phyloP scores from a whole-genome alignment of 1,284 basidiomycete genomes.

The Ceratobasidium sp. region DNA sequence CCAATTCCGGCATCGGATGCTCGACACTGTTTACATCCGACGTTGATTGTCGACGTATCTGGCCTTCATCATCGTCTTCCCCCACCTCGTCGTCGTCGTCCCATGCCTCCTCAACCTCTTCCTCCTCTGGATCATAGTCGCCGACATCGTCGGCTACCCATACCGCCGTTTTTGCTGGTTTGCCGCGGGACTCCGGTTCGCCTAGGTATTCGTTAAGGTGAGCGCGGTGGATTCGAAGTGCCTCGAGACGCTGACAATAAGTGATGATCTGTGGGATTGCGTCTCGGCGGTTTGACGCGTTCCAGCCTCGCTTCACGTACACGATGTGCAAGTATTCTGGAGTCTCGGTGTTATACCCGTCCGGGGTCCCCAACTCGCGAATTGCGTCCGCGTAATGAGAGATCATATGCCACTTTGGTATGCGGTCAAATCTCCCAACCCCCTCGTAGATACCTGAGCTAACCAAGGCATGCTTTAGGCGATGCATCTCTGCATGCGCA shows the following conservation, averaged over 20 bases:
- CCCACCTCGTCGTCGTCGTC: too few relatives aligned
- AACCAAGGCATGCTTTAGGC: neutral
- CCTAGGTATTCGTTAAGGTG: neutral
- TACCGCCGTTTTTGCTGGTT: neutral
- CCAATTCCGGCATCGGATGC: neutral
- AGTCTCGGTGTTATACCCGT: constrained; percentile 36
- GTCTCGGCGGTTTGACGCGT: neutral
- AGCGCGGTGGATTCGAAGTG: neutral
- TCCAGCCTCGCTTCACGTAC: neutral
- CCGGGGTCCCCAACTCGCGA: neutral
- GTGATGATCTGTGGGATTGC: neutral
- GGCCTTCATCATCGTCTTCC: too few relatives aligned
- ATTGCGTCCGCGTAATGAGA: constrained; percentile 21
- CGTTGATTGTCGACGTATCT: too few relatives aligned
- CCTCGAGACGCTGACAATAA: neutral
- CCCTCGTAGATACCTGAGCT: neutral
- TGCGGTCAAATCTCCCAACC: neutral
- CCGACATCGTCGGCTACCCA: neutral
- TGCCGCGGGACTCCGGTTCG: neutral
- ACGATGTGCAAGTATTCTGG: constrained; percentile 37
- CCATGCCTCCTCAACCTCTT: neutral
- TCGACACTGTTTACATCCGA: neutral
- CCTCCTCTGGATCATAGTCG: neutral
- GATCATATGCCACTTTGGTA: constrained; percentile 38
- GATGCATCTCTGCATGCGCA: constrained; percentile 1